Evolutionary conservation across 306 rosid genomes (phyloP).

Genomic region (Hippophae gyantsensis): DNA sequence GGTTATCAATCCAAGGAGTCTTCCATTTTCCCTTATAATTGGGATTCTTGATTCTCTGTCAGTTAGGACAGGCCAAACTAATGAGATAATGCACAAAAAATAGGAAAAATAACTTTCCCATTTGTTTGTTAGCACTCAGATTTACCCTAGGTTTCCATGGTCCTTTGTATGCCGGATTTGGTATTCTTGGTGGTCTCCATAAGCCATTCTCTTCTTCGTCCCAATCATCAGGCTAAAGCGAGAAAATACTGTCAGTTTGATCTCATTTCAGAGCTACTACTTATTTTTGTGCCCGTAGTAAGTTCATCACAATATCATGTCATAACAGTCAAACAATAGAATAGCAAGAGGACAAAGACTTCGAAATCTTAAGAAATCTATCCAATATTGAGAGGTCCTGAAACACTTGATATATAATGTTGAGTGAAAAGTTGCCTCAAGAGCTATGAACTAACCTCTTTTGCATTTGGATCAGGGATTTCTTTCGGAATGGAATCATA

Average conservation of each 20-base stretch:
- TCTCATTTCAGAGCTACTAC: background rate
- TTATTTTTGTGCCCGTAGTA: background rate
- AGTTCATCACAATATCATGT: constrained; percentile 2
- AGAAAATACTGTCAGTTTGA: background rate
- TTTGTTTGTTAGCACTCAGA: constrained; percentile 6
- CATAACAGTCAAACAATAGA: background rate
- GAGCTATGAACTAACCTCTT: constrained; percentile 44
- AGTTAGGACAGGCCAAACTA: constrained; percentile 13
- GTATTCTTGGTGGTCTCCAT: constrained; percentile 82
- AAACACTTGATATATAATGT: background rate
- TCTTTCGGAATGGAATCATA: constrained; percentile 69
- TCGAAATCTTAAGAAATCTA: background rate
- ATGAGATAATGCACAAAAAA: constrained; percentile 12
- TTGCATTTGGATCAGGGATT: constrained; percentile 82
- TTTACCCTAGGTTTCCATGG: constrained; percentile 87
- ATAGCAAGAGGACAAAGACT: background rate
- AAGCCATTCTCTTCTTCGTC: constrained; percentile 85
- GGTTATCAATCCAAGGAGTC: constrained; percentile 87
- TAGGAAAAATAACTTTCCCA: constrained; percentile 6
- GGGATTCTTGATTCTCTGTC: constrained; percentile 92
- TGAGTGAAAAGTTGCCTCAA: background rate
- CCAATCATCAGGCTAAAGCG: constrained; percentile 72
- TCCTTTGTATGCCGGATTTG: constrained; percentile 92
- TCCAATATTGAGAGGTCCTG: background rate
- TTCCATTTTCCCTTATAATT: constrained; percentile 95